phyloP scores from a whole-genome alignment of 345 rosid species.

The Populus deltoides region DNA sequence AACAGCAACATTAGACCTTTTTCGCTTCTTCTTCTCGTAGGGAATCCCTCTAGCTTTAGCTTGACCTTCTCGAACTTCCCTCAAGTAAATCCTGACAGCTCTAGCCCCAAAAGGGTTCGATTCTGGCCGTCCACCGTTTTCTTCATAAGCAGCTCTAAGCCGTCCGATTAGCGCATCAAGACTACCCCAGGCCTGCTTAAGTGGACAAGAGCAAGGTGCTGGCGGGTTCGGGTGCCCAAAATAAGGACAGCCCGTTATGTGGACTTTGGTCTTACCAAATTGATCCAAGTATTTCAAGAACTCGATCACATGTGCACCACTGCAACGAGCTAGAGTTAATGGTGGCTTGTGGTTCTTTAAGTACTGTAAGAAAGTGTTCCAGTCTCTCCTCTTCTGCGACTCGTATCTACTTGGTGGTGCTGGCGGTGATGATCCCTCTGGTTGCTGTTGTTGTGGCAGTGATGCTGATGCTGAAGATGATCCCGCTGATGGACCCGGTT shows the following conservation, averaged over 20 bases:
- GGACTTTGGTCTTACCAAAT: constrained; percentile 38
- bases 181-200: constrained; percentile 35
- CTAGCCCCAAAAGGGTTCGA: constrained; percentile 34
- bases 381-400: constrained; percentile 36
- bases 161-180: constrained; percentile 37
- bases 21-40: constrained; percentile 36
- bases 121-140: constrained; percentile 31
- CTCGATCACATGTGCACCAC: constrained; percentile 37
- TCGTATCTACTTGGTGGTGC: constrained; percentile 31
- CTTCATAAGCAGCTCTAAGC: constrained; percentile 31
- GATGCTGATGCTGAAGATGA: background rate
- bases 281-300: constrained; percentile 35
- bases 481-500: background rate
- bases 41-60: constrained; percentile 37
- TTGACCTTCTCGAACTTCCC: constrained; percentile 33
- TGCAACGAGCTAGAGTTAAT: constrained; percentile 28
- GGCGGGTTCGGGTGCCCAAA: constrained; percentile 34
- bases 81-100: constrained; percentile 32
- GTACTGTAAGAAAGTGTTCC: constrained; percentile 35
- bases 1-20: constrained; percentile 4
- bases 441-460: background rate
- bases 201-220: constrained; percentile 31
- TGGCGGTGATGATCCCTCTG: background rate
- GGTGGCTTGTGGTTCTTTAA: constrained; percentile 34
- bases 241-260: constrained; percentile 28